Evolutionary conservation across 1,284 basidiomycete species (phyloP).

Genomic region (Flammula alnicola): DNA sequence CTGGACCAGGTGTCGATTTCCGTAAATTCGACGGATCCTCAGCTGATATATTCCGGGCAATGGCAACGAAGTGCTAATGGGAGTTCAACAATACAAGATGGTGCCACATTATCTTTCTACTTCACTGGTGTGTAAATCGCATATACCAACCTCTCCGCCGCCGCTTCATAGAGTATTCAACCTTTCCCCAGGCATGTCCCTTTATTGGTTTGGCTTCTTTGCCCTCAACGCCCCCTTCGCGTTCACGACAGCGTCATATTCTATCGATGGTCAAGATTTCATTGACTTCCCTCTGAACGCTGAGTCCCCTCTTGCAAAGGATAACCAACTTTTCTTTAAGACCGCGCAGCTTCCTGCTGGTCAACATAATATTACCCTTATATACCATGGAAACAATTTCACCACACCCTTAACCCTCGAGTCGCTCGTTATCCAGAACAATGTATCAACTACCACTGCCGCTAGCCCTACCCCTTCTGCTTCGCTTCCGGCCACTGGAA

Average conservation of each 20-base stretch:
- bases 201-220: neutral
- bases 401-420: neutral
- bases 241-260: neutral
- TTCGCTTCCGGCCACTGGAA: no score
- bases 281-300: neutral
- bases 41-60: neutral
- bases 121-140: neutral
- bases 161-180: neutral
- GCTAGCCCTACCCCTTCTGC: neutral
- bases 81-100: neutral
- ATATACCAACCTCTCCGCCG: no score
- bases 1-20: conserved; percentile 17
- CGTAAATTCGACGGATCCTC: conserved; percentile 22
- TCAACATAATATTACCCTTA: neutral
- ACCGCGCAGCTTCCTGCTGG: neutral
- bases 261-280: neutral
- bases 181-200: neutral
- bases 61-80: neutral
- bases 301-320: neutral
- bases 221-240: neutral
- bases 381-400: neutral
- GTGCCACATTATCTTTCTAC: neutral
- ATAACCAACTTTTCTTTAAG: neutral
- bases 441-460: neutral
- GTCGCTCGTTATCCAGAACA: conserved; percentile 1